Evolutionary conservation across 1,284 basidiomycete species (phyloP), one percentile per base, ranked within the genome.

Genomic region (Gymnopus androsaceus): DNA sequence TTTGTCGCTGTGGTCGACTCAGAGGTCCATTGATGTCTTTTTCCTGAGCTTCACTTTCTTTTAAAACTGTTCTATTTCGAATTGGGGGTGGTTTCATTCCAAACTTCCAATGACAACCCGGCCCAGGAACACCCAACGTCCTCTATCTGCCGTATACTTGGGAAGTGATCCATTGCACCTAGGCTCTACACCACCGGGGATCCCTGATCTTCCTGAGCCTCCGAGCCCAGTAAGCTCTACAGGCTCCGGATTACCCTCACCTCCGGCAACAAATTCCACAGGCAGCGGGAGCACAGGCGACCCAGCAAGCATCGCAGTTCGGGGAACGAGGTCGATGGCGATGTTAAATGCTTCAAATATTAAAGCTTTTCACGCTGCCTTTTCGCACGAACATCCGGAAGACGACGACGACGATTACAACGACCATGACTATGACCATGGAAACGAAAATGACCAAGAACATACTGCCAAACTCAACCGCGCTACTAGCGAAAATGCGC

Each of bases 181-280:
- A 27, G 59, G 66, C 28, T 67, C 66, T 19, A 67, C 65, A 15
- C 67, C 72, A 1, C 69, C 67, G 9, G 58, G 62, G 46, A 75
- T 87, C 27, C 86, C 87, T 2, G 82, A 86, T 61, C 78, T 88
- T 45, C 87, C 87, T 51, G 85, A 85, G 60, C 87, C 85, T 5
- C 85, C 86, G 8, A 86, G 83, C 58, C 84, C 86, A 15, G 73
- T 72, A 63, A 54, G 70, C 58, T 80, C 81, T 3, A 70, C 63
- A 59, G 73, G 77, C 57, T 87, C 86, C 9, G 88, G 88, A 7
- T 69, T 91, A 5, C 89, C 88, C 2, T 90, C 87, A 15, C 88
- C 88, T 1, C 88, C 88, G 40, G 88, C 87, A 36, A 88, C 89
- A 23, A 90, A 90, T 65, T 90, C 88, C 17, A 89, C 88, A 2